A percentile compares a stretch with the other conserved stretches of the same genome.
These are phyloP conservation scores for Trichophyton schoenleinii DNA, from an alignment of 2,329 filamentous ascomycete species.

Conservation along the genomic window DNA sequence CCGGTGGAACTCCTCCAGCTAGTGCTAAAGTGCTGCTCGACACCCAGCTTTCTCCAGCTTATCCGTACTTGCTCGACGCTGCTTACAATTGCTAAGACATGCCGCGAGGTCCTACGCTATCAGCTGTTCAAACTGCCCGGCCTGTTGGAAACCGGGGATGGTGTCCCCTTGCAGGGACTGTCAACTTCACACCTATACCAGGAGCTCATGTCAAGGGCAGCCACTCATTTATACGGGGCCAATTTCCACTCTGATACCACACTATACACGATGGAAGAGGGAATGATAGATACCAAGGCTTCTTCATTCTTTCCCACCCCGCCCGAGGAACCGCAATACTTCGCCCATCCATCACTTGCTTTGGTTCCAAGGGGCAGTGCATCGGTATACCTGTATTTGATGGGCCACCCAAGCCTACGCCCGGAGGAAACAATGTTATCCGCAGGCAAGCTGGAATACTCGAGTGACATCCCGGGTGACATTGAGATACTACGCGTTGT, in stretches of 20 bases:
- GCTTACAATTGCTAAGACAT: slow-evolving; percentile 23
- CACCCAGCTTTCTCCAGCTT: slow-evolving; percentile 27
- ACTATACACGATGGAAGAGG: slow-evolving; percentile 18
- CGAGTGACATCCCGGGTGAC: slow-evolving; percentile 18
- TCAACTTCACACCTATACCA: slow-evolving; percentile 20
- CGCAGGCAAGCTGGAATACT: slow-evolving; percentile 14
- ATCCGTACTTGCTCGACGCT: slow-evolving; percentile 27
- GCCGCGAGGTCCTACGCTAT: slow-evolving; percentile 25
- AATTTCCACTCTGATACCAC: slow-evolving; percentile 23
- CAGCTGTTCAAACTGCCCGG: slow-evolving; percentile 26
- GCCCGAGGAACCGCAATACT: neutral
- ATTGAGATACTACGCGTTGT: slow-evolving; percentile 24
- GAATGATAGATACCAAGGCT: slow-evolving; percentile 23
- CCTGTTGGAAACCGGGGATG: neutral
- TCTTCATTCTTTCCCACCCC: slow-evolving; percentile 17
- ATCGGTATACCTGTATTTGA: slow-evolving; percentile 19
- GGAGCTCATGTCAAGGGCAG: slow-evolving; percentile 22
- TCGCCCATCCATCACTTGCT: neutral
- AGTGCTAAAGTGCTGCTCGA: slow-evolving; percentile 24
- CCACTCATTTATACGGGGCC: slow-evolving; percentile 25
- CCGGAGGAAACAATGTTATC: slow-evolving; percentile 10
- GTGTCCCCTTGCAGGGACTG: slow-evolving; percentile 12
- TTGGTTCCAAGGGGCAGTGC: slow-evolving; percentile 5
- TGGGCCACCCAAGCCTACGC: slow-evolving; percentile 5
- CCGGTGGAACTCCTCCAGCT: slow-evolving; percentile 33